Evolutionary conservation across 345 rosid species (phyloP).

Genomic region (Populus alba): DNA sequence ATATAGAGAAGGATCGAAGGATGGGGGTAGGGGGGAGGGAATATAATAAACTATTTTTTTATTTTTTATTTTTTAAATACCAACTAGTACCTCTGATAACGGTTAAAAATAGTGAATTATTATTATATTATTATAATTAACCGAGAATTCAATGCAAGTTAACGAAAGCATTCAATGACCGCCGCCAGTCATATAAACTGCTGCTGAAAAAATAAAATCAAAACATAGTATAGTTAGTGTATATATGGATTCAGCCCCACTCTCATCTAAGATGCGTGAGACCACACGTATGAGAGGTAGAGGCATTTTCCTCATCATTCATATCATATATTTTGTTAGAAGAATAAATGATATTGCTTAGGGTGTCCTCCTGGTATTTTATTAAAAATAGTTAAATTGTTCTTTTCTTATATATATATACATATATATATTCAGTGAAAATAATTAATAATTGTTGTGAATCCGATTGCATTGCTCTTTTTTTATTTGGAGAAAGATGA

Average conservation of each 20-base stretch:
- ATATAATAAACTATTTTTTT: background rate
- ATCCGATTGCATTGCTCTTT: no score
- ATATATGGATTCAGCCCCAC: background rate
- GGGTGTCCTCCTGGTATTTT: no score
- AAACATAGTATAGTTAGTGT: no score
- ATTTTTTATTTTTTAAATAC: background rate
- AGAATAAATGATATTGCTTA: no score
- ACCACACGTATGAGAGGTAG: no score
- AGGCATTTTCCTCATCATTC: no score
- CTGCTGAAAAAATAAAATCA: background rate
- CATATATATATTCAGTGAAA: no score
- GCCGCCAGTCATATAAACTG: constrained; percentile 13
- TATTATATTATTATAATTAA: background rate
- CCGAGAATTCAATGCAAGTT: constrained; percentile 1
- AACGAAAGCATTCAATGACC: background rate
- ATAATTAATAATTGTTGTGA: no score
- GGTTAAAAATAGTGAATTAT: background rate
- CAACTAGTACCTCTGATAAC: background rate
- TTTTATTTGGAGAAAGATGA: no score
- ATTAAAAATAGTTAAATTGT: no score
- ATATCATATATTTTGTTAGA: no score
- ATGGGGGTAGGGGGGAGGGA: background rate
- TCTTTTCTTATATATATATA: no score
- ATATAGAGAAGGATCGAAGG: constrained; percentile 24
- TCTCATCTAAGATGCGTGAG: background rate